Evolutionary conservation across 148 eudicot species (phyloP).

Genomic region (Cornus florida): DNA sequence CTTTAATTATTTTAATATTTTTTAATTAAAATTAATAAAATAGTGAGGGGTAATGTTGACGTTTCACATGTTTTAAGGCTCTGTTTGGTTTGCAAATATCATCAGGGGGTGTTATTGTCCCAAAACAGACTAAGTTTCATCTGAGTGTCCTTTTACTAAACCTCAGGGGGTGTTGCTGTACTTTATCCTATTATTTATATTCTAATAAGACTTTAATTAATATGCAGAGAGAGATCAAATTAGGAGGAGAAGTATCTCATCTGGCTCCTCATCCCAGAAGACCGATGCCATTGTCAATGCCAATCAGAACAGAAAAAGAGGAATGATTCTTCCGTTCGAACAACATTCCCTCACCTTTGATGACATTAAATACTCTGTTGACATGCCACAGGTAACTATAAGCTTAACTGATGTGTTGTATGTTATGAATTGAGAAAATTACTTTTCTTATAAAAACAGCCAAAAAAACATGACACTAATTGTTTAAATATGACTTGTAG

Average conservation of each 20-base stretch:
- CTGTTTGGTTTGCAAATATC: no score
- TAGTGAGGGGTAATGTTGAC: no score
- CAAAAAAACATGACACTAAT: neutral
- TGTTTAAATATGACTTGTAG: neutral
- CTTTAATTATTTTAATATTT: no score
- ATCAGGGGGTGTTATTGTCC: no score
- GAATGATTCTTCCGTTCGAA: neutral
- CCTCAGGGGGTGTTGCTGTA: no score
- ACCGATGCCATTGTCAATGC: neutral
- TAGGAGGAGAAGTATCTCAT: neutral
- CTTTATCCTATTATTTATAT: neutral
- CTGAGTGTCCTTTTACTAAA: no score
- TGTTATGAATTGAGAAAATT: neutral
- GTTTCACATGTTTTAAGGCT: no score
- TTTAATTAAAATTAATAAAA: no score
- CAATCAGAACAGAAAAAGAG: neutral
- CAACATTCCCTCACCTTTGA: neutral
- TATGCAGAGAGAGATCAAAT: constrained; percentile 4
- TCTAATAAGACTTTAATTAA: neutral
- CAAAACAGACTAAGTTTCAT: no score
- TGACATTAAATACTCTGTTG: neutral
- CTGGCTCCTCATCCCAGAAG: neutral
- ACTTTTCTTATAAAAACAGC: no score
- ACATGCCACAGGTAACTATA: neutral
- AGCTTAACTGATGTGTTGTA: no score